Percentiles rank a stretch among this genome's conserved stretches.
Evolutionary conservation across 2,329 filamentous ascomycete species (phyloP).

Genomic region (Aquanectria penicillioides): DNA sequence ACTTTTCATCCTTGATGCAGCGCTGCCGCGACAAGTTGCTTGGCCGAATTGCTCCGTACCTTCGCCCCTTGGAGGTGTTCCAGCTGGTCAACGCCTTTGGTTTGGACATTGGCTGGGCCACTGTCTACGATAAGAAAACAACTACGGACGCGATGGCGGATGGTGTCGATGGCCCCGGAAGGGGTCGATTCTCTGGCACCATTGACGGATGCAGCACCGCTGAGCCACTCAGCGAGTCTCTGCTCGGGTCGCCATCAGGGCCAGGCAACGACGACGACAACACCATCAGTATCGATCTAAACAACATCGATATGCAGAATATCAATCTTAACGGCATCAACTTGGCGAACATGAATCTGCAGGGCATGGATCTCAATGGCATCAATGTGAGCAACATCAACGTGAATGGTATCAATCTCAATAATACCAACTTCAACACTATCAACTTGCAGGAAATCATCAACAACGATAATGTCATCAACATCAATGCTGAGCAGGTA

Average conservation of each 20-base stretch:
- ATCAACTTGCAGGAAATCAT: too few species aligned
- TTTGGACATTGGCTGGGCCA: constrained; percentile 51
- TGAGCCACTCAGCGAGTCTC: too few species aligned
- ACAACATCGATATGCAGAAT: neutral
- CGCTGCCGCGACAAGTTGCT: constrained; percentile 48
- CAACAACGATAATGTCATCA: too few species aligned
- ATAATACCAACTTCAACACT: too few species aligned
- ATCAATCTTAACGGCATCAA: too few species aligned
- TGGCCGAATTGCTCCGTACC: constrained; percentile 45
- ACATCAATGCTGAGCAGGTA: too few species aligned
- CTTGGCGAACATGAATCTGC: too few species aligned
- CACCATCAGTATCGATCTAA: neutral
- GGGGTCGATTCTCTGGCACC: constrained; percentile 52
- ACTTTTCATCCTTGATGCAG: constrained; percentile 47
- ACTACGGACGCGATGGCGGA: constrained; percentile 49
- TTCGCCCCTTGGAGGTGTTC: constrained; percentile 42
- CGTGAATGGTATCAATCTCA: too few species aligned
- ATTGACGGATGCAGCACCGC: too few species aligned
- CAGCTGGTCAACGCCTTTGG: constrained; percentile 46
- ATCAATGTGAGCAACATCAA: too few species aligned
- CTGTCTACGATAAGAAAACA: constrained; percentile 44
- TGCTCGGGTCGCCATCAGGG: too few species aligned
- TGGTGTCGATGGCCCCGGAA: constrained; percentile 48
- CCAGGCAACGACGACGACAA: neutral
- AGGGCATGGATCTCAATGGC: too few species aligned